phyloP scores from a whole-genome alignment of 1,139 yeast species.

The Hansenula lynferdii region DNA sequence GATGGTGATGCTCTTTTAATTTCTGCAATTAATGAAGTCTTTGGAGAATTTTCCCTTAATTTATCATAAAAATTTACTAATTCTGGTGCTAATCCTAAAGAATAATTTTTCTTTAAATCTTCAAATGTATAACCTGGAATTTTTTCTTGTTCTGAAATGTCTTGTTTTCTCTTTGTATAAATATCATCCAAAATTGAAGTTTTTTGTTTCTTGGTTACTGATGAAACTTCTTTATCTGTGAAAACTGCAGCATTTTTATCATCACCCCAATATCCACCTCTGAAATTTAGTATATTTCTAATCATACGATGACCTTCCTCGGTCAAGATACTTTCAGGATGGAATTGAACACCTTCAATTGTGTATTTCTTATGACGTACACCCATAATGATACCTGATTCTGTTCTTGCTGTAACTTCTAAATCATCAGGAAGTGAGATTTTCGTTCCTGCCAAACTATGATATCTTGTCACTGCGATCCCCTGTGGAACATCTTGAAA shows the following conservation, averaged over 20 bases:
- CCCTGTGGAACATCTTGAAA: constrained; percentile 85
- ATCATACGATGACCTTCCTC: constrained; percentile 93
- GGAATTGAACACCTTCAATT: constrained; percentile 96
- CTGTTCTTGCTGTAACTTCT: constrained; percentile 82
- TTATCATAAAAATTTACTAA: constrained; percentile 64
- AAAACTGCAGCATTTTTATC: constrained; percentile 20
- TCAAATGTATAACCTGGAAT: constrained; percentile 69
- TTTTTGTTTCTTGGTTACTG: constrained; percentile 11
- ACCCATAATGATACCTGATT: constrained; percentile 87
- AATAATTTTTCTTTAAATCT: constrained; percentile 55
- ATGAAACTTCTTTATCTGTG: constrained; percentile 7
- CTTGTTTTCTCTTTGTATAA: constrained; percentile 63
- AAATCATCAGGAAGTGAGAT: constrained; percentile 69
- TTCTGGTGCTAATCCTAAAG: constrained; percentile 74
- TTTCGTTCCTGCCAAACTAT: constrained; percentile 85
- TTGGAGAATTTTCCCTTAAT: constrained; percentile 30
- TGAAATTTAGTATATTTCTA: constrained; percentile 63
- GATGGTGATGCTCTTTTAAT: constrained; percentile 98
- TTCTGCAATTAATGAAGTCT: constrained; percentile 76
- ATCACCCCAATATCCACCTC: constrained; percentile 82
- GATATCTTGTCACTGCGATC: constrained; percentile 90
- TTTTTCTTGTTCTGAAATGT: constrained; percentile 47
- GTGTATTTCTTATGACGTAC: constrained; percentile 84
- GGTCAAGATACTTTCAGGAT: constrained; percentile 92
- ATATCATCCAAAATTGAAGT: constrained; percentile 68